Base-by-base conservation (phyloP, 2,329 filamentous ascomycete species). In the Fusarium nelsonii region DNA sequence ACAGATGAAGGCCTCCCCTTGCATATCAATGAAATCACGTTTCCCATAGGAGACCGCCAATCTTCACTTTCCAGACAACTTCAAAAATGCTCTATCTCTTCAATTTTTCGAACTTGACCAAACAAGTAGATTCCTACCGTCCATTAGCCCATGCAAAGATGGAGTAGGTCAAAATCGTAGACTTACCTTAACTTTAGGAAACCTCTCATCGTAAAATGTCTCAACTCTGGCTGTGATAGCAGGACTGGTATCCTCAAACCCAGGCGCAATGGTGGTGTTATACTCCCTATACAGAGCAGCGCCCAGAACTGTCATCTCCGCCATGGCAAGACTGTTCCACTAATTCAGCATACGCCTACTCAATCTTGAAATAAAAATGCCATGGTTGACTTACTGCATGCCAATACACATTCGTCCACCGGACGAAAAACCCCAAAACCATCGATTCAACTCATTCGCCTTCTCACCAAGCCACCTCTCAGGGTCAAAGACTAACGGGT, bases 391-490 rank as follows among this genome's bases (percentile, higher is more conserved):
- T 71, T 59, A 73, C 71, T 73, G 71, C 59, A 73, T 60, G n/a
- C 71, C 71, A 32, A 73, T 68, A 2, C 71, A 73, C 71, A 73
- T 73, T 4, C 71, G 45, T 0, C 71, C 71, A 3, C 71, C 71
- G 14, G 71, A 74, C 0, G 71, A 73, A 46, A 73, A 73, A 2
- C 61, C 71, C 71, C 71, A 74, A 34, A 73, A 73, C 71, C 71
- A 74, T 5, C 68, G 48, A 12, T 74, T 73, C 12, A 73, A 11
- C 36, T 74, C 71, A 5, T 14, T 23, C 2, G 58, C 55, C 9
- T 68, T 56, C 2, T 65, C 2, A 1, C 64, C 69, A 3, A 77
- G 46, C 75, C 75, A 77, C 11, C 75, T 63, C 11, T 76, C 74
- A 0, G 75, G 75, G 2, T 77, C 64, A 18, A 77, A 77, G 2